Evolutionary conservation across 495 filamentous ascomycete species (phyloP), one percentile per base, ranked within the genome.

Genomic region (Daldinia loculata): DNA sequence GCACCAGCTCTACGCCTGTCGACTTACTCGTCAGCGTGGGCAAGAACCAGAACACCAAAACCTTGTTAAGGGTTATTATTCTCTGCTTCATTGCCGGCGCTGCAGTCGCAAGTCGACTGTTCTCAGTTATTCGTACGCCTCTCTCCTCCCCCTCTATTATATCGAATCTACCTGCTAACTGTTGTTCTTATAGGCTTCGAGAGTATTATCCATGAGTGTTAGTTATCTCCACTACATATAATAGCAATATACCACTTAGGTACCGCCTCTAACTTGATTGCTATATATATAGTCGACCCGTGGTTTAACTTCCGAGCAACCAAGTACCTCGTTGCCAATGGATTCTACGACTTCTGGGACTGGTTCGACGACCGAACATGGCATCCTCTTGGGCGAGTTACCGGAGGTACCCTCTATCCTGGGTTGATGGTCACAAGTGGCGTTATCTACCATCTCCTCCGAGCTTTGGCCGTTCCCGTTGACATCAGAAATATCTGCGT

Each of bases 301-400:
- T 99, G 96, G 96, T 99, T 99, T 82, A 99, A 99, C 82, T 99
- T 99, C 82, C 87, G 96, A 75, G 96, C 96, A 69, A 98, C 96
- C 55, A 98, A 98, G 83, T 98, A 99, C 74, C 87, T 99, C 55
- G 91, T 98, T 61, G 87, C 95, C 75, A 86, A 99, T 87, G 96
- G 96, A 65, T 98, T 99, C 82, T 96, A 97, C 80, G 93, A 91
- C 79, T 99, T 99, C 78, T 99, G 96, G 96, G 95, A 99, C 82
- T 99, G 96, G 96, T 99, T 99, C 77, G 96, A 99, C 83, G 96
- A 99, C 85, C 90, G 95, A 84, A 99, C 96, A 88, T 99, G 96
- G 96, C 95, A 99, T 83, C 96, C 96, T 67, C 91, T 99, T 65
- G 96, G 96, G 66, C 93, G 96, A 83, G 96, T 99, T 74, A 99